A percentile compares a stretch with the other conserved stretches of the same genome.
Evolutionary conservation across 495 filamentous ascomycete genomes (phyloP).

Genomic region (Mycothermus thermophilus): DNA sequence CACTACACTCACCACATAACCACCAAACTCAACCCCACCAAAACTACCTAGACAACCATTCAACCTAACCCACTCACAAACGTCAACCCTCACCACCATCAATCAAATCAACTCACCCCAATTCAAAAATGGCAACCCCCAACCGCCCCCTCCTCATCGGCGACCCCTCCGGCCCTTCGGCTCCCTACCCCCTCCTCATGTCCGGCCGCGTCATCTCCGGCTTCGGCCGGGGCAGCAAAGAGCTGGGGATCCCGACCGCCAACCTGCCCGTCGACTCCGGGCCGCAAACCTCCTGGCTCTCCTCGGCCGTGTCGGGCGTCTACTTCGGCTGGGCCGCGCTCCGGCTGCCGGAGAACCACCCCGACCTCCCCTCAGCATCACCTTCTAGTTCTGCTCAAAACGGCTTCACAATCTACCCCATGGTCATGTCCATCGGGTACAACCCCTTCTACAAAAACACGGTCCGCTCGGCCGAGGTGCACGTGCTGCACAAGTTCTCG

Average conservation of each 20-base stretch:
- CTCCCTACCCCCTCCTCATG: conserved; percentile 70
- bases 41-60: not conserved
- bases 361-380: conserved; percentile 13
- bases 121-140: conserved; percentile 7
- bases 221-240: conserved; percentile 86
- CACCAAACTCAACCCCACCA: not conserved
- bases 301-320: conserved; percentile 58
- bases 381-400: conserved; percentile 3
- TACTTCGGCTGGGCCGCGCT: conserved; percentile 84
- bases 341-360: conserved; percentile 31
- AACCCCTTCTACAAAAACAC: conserved; percentile 90
- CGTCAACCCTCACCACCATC: not conserved
- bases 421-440: conserved; percentile 92
- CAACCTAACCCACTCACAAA: not conserved
- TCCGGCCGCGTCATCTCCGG: conserved; percentile 78
- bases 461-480: conserved; percentile 74
- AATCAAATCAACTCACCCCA: too few species aligned
- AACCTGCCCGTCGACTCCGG: conserved; percentile 75
- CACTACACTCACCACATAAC: not conserved
- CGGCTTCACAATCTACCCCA: conserved; percentile 46
- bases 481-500: conserved; percentile 62
- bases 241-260: conserved; percentile 92
- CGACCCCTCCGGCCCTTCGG: conserved; percentile 49
- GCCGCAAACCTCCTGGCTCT: conserved; percentile 52
- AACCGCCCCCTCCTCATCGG: conserved; percentile 53